These are phyloP conservation scores for Salvia hispanica DNA, from an alignment of 257 asterid species.

Conservation along the genomic window DNA sequence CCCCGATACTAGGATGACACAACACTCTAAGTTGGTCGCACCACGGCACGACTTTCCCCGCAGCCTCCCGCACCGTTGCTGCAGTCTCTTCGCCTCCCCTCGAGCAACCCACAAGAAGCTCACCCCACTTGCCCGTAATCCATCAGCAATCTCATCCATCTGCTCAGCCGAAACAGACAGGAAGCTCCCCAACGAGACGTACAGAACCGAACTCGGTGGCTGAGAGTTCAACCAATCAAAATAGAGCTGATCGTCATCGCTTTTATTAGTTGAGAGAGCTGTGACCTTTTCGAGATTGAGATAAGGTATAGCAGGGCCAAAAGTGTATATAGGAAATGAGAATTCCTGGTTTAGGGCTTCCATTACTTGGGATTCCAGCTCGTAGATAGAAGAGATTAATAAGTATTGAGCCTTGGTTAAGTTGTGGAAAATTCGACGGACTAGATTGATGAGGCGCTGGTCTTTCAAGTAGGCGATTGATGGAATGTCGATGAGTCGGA, in stretches of 20 bases:
- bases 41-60: conserved; percentile 57
- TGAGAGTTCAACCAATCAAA: conserved; percentile 69
- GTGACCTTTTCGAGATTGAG: conserved; percentile 22
- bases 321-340: conserved; percentile 51
- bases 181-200: conserved; percentile 71
- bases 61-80: conserved; percentile 39
- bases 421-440: conserved; percentile 24
- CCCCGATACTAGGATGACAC: conserved; percentile 57
- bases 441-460: conserved; percentile 32
- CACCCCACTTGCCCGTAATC: conserved; percentile 54
- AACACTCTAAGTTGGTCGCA: conserved; percentile 62
- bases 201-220: conserved; percentile 58
- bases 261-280: conserved; percentile 20
- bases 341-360: conserved; percentile 46
- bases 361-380: conserved; percentile 52
- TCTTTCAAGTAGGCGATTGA: conserved; percentile 37
- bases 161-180: conserved; percentile 53
- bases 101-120: conserved; percentile 75
- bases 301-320: conserved; percentile 72
- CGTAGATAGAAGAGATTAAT: conserved; percentile 46
- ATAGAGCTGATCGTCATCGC: conserved; percentile 25
- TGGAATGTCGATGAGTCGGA: conserved; percentile 55
- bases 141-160: conserved; percentile 60
- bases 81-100: conserved; percentile 52
- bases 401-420: conserved; percentile 46